Evolutionary conservation across 2,329 filamentous ascomycete species (phyloP).

Genomic region (Capronia coronata): DNA sequence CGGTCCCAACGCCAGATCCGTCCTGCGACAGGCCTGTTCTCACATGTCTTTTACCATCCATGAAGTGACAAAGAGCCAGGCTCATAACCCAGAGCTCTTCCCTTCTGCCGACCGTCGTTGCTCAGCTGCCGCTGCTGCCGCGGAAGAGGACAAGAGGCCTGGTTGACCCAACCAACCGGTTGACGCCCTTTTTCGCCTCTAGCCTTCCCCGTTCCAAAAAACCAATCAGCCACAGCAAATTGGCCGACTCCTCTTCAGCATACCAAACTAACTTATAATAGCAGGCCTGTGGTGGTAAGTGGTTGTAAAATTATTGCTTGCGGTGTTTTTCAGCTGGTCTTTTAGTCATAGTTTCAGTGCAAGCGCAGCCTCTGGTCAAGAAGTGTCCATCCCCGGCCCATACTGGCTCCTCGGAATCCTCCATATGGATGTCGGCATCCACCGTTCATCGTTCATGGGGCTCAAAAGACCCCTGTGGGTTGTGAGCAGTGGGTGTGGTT

Average conservation of each 20-base stretch:
- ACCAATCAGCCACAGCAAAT: background rate
- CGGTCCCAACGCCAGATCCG: background rate
- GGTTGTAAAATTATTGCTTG: background rate
- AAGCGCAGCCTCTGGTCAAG: background rate
- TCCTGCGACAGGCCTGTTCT: too few species aligned
- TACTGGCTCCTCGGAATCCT: too few species aligned
- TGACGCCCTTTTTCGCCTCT: background rate
- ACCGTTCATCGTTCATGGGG: background rate
- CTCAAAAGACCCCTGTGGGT: background rate
- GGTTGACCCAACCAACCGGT: background rate
- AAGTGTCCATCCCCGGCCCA: background rate
- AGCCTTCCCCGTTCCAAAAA: background rate
- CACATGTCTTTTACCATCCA: too few species aligned
- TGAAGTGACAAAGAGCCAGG: too few species aligned
- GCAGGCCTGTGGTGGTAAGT: too few species aligned
- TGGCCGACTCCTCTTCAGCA: background rate
- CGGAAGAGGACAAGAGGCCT: too few species aligned
- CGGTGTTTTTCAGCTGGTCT: background rate
- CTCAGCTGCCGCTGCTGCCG: too few species aligned
- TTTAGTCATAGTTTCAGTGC: conserved; percentile 2
- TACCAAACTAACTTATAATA: too few species aligned
- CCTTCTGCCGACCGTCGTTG: too few species aligned
- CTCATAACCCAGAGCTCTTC: background rate
- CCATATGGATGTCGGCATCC: background rate
- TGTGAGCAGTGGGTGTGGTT: background rate